phyloP scores from a whole-genome alignment of 1,284 basidiomycete species.

The Fistulinella staudtii region DNA sequence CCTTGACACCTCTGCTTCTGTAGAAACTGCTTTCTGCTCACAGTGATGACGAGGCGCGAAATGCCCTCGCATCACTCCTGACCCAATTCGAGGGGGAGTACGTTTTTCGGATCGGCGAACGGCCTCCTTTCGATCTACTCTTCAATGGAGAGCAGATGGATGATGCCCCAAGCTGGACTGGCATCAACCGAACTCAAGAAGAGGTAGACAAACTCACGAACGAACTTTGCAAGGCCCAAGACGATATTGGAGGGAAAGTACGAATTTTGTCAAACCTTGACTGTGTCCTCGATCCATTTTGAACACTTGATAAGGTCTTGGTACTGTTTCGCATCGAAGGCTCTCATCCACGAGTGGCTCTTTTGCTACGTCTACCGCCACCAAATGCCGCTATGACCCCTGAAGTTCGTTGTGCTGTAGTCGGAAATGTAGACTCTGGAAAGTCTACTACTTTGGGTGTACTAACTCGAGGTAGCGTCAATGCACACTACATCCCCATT shows the following conservation, averaged over 20 bases:
- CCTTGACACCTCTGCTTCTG: slow-evolving; percentile 2
- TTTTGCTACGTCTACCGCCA: slow-evolving; percentile 69
- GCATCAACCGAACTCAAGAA: slow-evolving; percentile 44
- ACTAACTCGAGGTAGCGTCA: slow-evolving; percentile 59
- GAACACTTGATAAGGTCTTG: slow-evolving; percentile 42
- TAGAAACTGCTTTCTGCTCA: slow-evolving; percentile 46
- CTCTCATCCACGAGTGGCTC: slow-evolving; percentile 49
- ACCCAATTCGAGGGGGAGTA: slow-evolving; percentile 67
- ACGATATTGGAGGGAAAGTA: slow-evolving; percentile 76
- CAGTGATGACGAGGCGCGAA: slow-evolving; percentile 53
- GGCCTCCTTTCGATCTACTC: slow-evolving; percentile 51
- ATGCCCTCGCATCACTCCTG: slow-evolving; percentile 59
- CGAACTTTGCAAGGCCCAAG: slow-evolving; percentile 46
- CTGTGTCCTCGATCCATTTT: slow-evolving; percentile 1
- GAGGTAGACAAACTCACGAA: slow-evolving; percentile 49
- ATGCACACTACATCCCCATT: background rate
- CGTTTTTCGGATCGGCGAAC: slow-evolving; percentile 63
- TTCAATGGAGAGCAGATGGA: slow-evolving; percentile 49
- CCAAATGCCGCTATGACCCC: slow-evolving; percentile 67
- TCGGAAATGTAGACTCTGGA: slow-evolving; percentile 92
- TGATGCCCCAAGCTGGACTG: slow-evolving; percentile 50
- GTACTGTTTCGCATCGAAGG: slow-evolving; percentile 47
- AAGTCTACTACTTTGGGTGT: slow-evolving; percentile 94
- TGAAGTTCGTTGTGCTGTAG: slow-evolving; percentile 92
- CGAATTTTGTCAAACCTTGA: slow-evolving; percentile 2